Evolutionary conservation across 768 basidiomycete species (phyloP), one percentile per base, ranked within the genome.

Genomic region (Termitomyces sp.): DNA sequence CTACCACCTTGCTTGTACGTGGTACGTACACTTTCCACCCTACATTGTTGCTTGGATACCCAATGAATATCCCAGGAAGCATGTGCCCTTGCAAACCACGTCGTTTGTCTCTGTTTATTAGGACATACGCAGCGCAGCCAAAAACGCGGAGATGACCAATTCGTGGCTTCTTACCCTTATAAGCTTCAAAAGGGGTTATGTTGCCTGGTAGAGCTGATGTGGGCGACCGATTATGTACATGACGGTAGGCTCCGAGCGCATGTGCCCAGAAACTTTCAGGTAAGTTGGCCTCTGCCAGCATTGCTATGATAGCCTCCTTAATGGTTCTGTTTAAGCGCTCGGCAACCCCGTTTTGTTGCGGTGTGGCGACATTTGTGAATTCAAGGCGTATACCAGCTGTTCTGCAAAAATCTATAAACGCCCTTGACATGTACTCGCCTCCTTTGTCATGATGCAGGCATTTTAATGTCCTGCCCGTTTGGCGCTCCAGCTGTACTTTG

Each of bases 321-420:
- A 81, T 64, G 0, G 72, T 73, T 3, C 69, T 58, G 38, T 80
- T 80, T 8, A 62, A 60, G 1, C 71, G 59, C 60, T 82, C 76
- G 1, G 76, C 75, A 4, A 77, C 69, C 10, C 77, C 72, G 59
- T 81, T 82, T 50, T 79, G 74, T 64, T 77, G 44, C 0, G 24
- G 22, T 7, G 24, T 45, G 0, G 12, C 44, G 6, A 24, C 14
- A 8, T 45, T 45, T 14, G 24, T 45, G 12, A 24, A 24, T 6
- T 24, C 24, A 7, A 45, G 12, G 2, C 44, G 6, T 13, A 45
- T 45, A 0, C 44, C 22, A 0, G 13, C 13, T 2, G 24, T 5
- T 7, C 6, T 45, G 44, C 44, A 45, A 3, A 12, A 43, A 4
- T 43, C 5, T 20, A 43, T 4, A 12, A 43, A 43, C 0, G 10